A percentile compares a stretch with the other conserved stretches of the same genome.
Evolutionary conservation across 208 protist species (phyloP).

Genomic region (Angomonas deanei): DNA sequence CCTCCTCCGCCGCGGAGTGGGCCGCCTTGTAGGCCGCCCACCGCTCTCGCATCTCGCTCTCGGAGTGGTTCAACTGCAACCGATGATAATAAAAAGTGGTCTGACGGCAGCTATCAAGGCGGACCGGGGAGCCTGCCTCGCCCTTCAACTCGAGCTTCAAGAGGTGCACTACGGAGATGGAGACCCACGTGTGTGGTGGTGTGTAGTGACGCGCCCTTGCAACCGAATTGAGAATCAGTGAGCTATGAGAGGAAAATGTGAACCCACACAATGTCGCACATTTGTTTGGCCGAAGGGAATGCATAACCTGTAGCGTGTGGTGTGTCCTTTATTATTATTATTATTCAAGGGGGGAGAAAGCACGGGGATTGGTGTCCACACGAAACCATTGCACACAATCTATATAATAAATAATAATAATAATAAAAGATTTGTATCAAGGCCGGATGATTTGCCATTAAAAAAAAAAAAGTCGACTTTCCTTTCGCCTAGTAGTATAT

Average conservation of each 20-base stretch:
- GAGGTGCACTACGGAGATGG: slow-evolving; percentile 14
- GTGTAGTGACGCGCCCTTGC: slow-evolving; percentile 17
- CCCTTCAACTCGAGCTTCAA: slow-evolving; percentile 17
- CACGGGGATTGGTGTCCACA: neutral
- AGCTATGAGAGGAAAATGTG: slow-evolving; percentile 25
- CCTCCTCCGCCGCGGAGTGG: too few species aligned
- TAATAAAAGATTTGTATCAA: too few species aligned
- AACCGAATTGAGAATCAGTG: slow-evolving; percentile 31
- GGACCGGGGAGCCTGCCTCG: slow-evolving; percentile 7
- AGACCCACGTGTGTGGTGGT: slow-evolving; percentile 36
- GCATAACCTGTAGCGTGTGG: too few species aligned
- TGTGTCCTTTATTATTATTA: too few species aligned
- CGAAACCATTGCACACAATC: neutral
- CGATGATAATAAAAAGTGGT: slow-evolving; percentile 36
- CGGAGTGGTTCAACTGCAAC: slow-evolving; percentile 26
- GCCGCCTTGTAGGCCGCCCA: too few species aligned
- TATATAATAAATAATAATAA: neutral
- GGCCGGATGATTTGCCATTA: neutral
- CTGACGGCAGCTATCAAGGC: slow-evolving; percentile 16
- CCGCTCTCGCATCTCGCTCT: slow-evolving; percentile 14
- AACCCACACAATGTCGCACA: slow-evolving; percentile 27
- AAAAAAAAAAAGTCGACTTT: neutral
- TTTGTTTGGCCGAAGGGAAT: neutral
- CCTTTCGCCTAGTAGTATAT: slow-evolving; percentile 26
- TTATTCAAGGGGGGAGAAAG: too few species aligned